Evolutionary conservation across 2,329 filamentous ascomycete species (phyloP).

Genomic region (Coniochaeta hoffmannii): DNA sequence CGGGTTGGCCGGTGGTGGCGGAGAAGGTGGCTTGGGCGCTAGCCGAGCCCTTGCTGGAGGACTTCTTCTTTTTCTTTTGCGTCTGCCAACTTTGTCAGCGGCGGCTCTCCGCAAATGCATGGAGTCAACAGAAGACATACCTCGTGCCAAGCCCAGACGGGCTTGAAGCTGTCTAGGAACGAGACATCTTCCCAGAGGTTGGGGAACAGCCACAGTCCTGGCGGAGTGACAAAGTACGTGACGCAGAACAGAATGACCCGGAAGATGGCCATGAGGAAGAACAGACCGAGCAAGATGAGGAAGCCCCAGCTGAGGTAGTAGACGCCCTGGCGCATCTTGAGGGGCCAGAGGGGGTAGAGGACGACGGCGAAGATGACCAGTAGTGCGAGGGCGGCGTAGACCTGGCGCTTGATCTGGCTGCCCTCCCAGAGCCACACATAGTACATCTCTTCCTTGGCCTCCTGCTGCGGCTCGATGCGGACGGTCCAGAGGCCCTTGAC

Average conservation of each 20-base stretch:
- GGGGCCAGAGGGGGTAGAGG: slow-evolving; percentile 93
- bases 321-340: slow-evolving; percentile 82
- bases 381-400: slow-evolving; percentile 80
- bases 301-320: slow-evolving; percentile 97
- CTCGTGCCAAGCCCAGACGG: slow-evolving; percentile 97
- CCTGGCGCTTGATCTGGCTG: slow-evolving; percentile 85
- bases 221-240: slow-evolving; percentile 77
- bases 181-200: slow-evolving; percentile 98
- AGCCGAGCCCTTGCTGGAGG: slow-evolving; percentile 25
- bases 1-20: slow-evolving; percentile 43
- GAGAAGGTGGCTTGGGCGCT: slow-evolving; percentile 37
- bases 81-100: slow-evolving; percentile 15
- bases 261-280: slow-evolving; percentile 98
- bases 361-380: slow-evolving; percentile 80
- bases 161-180: slow-evolving; percentile 95
- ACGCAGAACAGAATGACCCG: slow-evolving; percentile 88
- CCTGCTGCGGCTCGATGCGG: slow-evolving; percentile 91
- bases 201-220: slow-evolving; percentile 95
- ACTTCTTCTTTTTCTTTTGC: slow-evolving; percentile 54
- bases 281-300: slow-evolving; percentile 80
- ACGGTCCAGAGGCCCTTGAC: slow-evolving; percentile 96
- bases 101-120: neutral
- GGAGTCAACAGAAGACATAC: slow-evolving; percentile 44
- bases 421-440: slow-evolving; percentile 97
- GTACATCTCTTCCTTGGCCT: slow-evolving; percentile 78